A percentile compares a stretch with the other conserved stretches of the same genome.
Evolutionary conservation across 2,329 filamentous ascomycete species (phyloP).

Genomic region (Mycogone perniciosa): DNA sequence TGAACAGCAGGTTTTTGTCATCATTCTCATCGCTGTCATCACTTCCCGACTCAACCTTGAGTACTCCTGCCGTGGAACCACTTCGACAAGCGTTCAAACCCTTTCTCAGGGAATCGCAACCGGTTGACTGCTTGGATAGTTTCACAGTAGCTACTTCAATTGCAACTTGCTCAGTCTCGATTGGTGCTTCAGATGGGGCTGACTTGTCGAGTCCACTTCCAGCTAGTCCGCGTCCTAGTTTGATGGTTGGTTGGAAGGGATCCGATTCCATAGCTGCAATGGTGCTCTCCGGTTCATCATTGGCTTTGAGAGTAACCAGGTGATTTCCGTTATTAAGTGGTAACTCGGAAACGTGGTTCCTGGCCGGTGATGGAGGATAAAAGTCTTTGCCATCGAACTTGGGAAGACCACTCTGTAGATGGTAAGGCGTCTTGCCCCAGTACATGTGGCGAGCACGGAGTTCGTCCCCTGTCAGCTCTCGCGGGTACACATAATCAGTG

Average conservation of each 20-base stretch:
- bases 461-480: conserved; percentile 54
- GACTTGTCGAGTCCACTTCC: too few species aligned
- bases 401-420: conserved; percentile 47
- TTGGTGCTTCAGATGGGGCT: too few species aligned
- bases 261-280: conserved; percentile 8
- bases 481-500: conserved; percentile 48
- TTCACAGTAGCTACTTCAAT: too few species aligned
- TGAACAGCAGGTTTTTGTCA: conserved; percentile 31
- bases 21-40: conserved; percentile 27
- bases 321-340: background rate
- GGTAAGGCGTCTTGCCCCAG: conserved; percentile 51
- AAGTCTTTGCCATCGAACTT: conserved; percentile 62
- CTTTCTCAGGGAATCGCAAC: too few species aligned
- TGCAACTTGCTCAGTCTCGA: too few species aligned
- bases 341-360: conserved; percentile 22
- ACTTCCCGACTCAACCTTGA: conserved; percentile 5
- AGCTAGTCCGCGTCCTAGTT: conserved; percentile 1
- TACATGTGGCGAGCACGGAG: conserved; percentile 52
- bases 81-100: too few species aligned
- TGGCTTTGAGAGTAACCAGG: background rate
- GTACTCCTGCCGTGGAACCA: background rate
- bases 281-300: too few species aligned
- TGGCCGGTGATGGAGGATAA: conserved; percentile 50
- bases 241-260: conserved; percentile 15
- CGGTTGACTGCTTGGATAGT: too few species aligned